Evolutionary conservation across 345 rosid genomes (phyloP).

Genomic region (Aquilaria sinensis): DNA sequence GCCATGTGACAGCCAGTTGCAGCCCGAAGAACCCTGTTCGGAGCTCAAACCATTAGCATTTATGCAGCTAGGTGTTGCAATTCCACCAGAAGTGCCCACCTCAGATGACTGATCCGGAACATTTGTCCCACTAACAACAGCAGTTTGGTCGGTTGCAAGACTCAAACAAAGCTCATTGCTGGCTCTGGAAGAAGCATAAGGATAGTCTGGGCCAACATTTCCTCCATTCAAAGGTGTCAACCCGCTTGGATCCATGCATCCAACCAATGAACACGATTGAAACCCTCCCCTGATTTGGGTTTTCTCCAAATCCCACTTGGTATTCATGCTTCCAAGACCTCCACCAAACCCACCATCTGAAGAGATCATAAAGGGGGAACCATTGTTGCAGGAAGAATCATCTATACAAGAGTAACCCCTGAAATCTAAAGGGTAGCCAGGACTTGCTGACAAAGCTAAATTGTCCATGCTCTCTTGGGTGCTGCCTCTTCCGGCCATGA

Average conservation of each 20-base stretch:
- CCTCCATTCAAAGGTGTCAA: constrained; percentile 38
- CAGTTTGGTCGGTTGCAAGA: constrained; percentile 52
- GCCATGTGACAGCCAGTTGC: constrained; percentile 47
- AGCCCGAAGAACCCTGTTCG: constrained; percentile 49
- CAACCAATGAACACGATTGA: constrained; percentile 32
- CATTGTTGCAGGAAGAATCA: constrained; percentile 21
- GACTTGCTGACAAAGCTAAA: constrained; percentile 19
- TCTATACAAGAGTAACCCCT: constrained; percentile 21
- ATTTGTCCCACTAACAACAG: constrained; percentile 20
- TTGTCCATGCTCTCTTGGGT: constrained; percentile 30
- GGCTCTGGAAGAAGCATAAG: constrained; percentile 24
- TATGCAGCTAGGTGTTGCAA: constrained; percentile 24
- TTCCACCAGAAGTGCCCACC: constrained; percentile 28
- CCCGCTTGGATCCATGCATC: constrained; percentile 28
- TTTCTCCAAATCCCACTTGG: constrained; percentile 26
- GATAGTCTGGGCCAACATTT: constrained; percentile 21
- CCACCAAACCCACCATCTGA: constrained; percentile 27
- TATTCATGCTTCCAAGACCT: constrained; percentile 20
- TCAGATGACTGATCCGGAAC: constrained; percentile 55
- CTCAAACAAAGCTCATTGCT: constrained; percentile 71
- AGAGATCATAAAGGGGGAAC: constrained; percentile 23
- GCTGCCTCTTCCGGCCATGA: constrained; percentile 30
- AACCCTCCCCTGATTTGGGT: constrained; percentile 28
- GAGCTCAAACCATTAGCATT: constrained; percentile 32
- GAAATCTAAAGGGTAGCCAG: constrained; percentile 28